Percentiles rank a stretch among this genome's conserved stretches.
These are phyloP conservation scores for Chrysoporthe austroafricana DNA, from an alignment of 2,329 filamentous ascomycete genomes.

Conservation along the genomic window DNA sequence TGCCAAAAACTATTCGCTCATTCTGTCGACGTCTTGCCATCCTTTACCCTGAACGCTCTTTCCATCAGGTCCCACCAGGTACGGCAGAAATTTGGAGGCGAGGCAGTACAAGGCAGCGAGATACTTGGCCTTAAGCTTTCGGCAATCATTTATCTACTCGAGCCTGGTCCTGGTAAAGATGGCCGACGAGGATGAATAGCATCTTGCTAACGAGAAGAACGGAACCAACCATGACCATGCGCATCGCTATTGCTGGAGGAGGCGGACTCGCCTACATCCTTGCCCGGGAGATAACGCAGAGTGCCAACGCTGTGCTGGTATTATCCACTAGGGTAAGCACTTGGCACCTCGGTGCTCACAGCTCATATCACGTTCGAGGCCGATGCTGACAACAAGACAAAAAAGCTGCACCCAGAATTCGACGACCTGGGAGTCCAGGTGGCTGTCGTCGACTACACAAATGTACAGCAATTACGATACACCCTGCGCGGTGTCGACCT, in stretches of 20 bases:
- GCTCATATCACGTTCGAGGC: constrained; percentile 19
- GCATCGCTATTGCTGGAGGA: constrained; percentile 53
- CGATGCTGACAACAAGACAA: constrained; percentile 12
- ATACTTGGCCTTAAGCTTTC: constrained; percentile 10
- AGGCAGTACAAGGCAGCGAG: constrained; percentile 7
- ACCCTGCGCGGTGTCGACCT: constrained; percentile 73
- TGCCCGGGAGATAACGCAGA: constrained; percentile 61
- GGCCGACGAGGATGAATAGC: constrained; percentile 10
- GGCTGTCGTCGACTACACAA: constrained; percentile 68
- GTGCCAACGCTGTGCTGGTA: constrained; percentile 71
- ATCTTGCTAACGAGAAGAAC: constrained; percentile 5
- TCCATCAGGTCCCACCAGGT: neutral
- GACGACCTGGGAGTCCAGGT: constrained; percentile 65
- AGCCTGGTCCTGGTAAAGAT: constrained; percentile 17
- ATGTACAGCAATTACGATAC: constrained; percentile 62
- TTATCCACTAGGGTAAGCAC: constrained; percentile 65
- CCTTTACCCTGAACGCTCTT: neutral
- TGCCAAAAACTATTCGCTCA: constrained; percentile 14
- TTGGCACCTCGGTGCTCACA: constrained; percentile 5
- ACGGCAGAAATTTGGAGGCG: constrained; percentile 14
- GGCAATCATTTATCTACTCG: constrained; percentile 16
- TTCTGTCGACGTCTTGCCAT: constrained; percentile 11
- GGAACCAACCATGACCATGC: constrained; percentile 44
- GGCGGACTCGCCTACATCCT: constrained; percentile 50
- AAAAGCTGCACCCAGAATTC: constrained; percentile 52